Base-by-base conservation (phyloP, 345 rosid species). In the Camelina sativa region DNA sequence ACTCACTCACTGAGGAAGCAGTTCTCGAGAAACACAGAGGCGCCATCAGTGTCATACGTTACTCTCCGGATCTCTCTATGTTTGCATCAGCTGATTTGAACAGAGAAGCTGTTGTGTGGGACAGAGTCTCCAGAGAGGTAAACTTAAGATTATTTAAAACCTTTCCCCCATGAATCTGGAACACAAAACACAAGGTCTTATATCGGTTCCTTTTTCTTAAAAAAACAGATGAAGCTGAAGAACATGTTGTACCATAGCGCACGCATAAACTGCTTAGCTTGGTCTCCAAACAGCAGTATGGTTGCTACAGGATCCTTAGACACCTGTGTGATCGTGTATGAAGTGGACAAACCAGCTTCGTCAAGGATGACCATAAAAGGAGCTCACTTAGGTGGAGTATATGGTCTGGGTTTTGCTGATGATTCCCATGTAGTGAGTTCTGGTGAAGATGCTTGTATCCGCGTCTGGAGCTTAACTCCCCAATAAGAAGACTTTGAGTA, bases 101-200 rank as follows among this genome's bases (percentile, higher is more conserved):
- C 75, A 85, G 97, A 86, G 98, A 94, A 84, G 93, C 98, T 63
- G 63, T 88, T 4, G 91, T 91, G 37, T 91, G 98, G 98, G 96
- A 91, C 69, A 84, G 89, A 68, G 83, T 76, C 75, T 82, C 98
- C 37, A 80, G 83, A 73, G 96, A 94, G 97, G 98, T 94, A 28
- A 82, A 78, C n/a, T 30, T 16, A 74, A 15, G 30, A 56, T 34
- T 25, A 7, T 50, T 22, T 6, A 56, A 7, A 59, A 51, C 6
- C 11, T 54, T 13, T 34, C 30, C 44, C 69, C 35, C 64, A 51
- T 72, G 8, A 62, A 2, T 65, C 19, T 65, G 25, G 8, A 43
- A 43, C 11, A 8, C 25, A 65, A 65, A 58, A 58, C 46, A 60
- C 23, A 66, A 66, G 54, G 34, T 64, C 22, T 47, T 16, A 17